Base-by-base conservation (phyloP, 495 filamentous ascomycete genomes). In the Chaetomium fimeti region DNA sequence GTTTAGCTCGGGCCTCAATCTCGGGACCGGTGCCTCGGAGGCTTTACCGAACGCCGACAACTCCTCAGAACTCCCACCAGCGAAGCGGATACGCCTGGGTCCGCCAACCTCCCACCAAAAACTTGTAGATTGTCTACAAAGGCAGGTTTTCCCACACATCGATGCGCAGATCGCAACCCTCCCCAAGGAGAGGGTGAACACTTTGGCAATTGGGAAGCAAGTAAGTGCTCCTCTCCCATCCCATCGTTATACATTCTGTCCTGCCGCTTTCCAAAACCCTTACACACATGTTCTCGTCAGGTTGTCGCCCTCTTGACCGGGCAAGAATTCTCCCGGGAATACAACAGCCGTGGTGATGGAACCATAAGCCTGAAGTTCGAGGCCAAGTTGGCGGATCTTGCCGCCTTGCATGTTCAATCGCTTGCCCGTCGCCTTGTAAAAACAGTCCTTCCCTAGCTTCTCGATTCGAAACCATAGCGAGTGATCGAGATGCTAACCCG, bases 91-190 rank as follows among this genome's bases (percentile, higher is more conserved):
- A 1, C 53, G 53, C 0, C 63, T 55, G 15, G 56, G 49, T 2
- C 24, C 5, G 7, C 22, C 13, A 6, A 27, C 1, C 15, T 6
- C 13, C 20, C 40, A 18, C 1, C n/a, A 42, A 5, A 27, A 25
- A 20, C 48, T 63, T 6, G 18, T 22, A 15, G 55, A 61, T 7
- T 78, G 76, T 42, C 51, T 78, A 3, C 62, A 67, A n/a, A 55
- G 29, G 3, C 76, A 78, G 40, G 75, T 78, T 13, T 76, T 78
- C 25, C 75, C 76, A 3, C 72, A 77, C 32, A 51, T 79, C 16
- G 75, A 78, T 11, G 59, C 53, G 3, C 64, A 52, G 2, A 12
- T 65, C 9, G n/a, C 45, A 1, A 51, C 12, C 3, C 22, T 71
- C 15, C 65, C 64, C 1, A 38, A 18, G 22, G 29, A 62, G 22